Evolutionary conservation across 305 asterid genomes (phyloP).

Genomic region (Solanum chacoense): DNA sequence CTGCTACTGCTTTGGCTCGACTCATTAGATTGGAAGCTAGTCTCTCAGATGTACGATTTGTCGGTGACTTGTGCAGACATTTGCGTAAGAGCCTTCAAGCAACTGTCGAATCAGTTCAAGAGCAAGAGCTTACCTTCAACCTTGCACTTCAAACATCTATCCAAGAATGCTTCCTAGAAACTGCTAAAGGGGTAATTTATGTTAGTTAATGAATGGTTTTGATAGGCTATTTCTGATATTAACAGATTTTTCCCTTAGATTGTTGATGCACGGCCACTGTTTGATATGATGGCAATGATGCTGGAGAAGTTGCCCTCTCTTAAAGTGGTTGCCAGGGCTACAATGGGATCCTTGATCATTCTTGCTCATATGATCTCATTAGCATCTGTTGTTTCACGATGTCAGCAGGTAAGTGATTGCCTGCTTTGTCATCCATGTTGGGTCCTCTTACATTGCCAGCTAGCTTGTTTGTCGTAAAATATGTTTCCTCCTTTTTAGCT

Average conservation of each 20-base stretch:
- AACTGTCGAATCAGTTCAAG: constrained; percentile 63
- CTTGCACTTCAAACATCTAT: constrained; percentile 59
- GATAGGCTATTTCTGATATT: not conserved
- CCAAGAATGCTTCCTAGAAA: constrained; percentile 83
- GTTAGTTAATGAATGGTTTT: not conserved
- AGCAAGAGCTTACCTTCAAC: constrained; percentile 48
- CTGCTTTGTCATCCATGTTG: not conserved
- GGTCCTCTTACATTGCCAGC: not conserved
- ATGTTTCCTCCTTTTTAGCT: not conserved
- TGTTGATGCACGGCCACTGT: constrained; percentile 68
- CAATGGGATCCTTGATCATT: constrained; percentile 72
- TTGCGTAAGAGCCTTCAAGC: constrained; percentile 90
- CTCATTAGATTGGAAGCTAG: constrained; percentile 58
- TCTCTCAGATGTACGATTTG: constrained; percentile 69
- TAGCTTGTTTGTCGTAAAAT: not conserved
- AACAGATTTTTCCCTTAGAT: constrained; percentile 33
- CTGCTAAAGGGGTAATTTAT: constrained; percentile 80
- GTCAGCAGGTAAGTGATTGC: constrained; percentile 55
- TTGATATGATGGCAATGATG: constrained; percentile 88
- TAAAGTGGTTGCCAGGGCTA: constrained; percentile 70
- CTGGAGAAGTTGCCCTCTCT: constrained; percentile 79
- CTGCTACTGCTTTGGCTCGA: constrained; percentile 73
- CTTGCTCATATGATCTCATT: constrained; percentile 81
- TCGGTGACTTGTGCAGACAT: constrained; percentile 85
- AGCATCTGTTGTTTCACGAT: constrained; percentile 51